These are phyloP conservation scores for Leccinum ponderosum DNA, from an alignment of 1,284 basidiomycete genomes.

Conservation along the genomic window DNA sequence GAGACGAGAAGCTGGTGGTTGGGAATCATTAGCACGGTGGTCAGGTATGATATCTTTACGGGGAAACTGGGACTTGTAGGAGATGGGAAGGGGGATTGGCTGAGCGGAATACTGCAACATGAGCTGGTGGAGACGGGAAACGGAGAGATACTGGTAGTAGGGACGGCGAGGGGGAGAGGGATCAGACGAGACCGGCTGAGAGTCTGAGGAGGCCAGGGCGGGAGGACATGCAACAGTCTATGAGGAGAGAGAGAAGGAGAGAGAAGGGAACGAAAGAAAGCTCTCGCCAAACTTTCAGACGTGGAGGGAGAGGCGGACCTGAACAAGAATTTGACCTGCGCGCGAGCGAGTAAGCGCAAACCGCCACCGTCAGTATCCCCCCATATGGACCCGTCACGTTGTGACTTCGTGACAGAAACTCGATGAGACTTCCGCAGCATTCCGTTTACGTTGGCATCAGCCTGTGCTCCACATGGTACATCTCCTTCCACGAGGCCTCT, in stretches of 20 bases:
- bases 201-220: slow-evolving; percentile 50
- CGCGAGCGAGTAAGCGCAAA: slow-evolving; percentile 4
- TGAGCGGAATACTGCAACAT: slow-evolving; percentile 75
- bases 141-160: slow-evolving; percentile 23
- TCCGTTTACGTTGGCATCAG: background rate
- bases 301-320: slow-evolving; percentile 27
- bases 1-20: slow-evolving; percentile 28
- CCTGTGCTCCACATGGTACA: background rate
- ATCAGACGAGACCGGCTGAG: slow-evolving; percentile 60
- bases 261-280: slow-evolving; percentile 21
- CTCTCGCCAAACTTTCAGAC: slow-evolving; percentile 21
- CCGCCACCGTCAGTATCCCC: background rate
- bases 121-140: slow-evolving; percentile 34
- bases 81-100: slow-evolving; percentile 46
- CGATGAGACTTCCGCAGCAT: slow-evolving; percentile 1
- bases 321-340: slow-evolving; percentile 14
- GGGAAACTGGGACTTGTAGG: slow-evolving; percentile 37
- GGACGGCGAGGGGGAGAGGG: slow-evolving; percentile 17
- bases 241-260: slow-evolving; percentile 11
- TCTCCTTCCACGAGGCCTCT: background rate
- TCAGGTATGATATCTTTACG: slow-evolving; percentile 39
- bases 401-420: slow-evolving; percentile 16
- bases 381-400: slow-evolving; percentile 3
- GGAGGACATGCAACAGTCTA: slow-evolving; percentile 49
- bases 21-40: slow-evolving; percentile 48